These are phyloP conservation scores for Arabidopsis lyrata DNA, from an alignment of 441 rosid genomes.

Conservation along the genomic window DNA sequence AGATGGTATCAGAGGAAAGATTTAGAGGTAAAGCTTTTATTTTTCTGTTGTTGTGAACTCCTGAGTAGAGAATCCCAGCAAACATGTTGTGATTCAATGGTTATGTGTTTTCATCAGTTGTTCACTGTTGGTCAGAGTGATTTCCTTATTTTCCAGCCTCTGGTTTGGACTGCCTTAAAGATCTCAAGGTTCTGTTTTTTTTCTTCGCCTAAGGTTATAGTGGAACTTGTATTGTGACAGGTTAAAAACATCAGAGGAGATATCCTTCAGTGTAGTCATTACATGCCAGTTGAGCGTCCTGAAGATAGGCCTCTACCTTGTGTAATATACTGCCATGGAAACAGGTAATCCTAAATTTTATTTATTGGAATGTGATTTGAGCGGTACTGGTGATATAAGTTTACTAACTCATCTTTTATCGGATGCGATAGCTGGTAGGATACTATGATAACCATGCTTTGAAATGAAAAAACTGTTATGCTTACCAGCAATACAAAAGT, in stretches of 20 bases:
- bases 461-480: slow-evolving; percentile 16
- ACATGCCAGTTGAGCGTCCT: slow-evolving; percentile 75
- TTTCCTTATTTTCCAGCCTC: slow-evolving; percentile 2
- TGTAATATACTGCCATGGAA: slow-evolving; percentile 96
- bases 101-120: background rate
- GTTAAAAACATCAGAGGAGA: slow-evolving; percentile 80
- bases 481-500: background rate
- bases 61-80: background rate
- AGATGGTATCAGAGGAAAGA: slow-evolving; percentile 94
- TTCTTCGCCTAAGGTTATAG: slow-evolving; percentile 33
- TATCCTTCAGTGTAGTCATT: slow-evolving; percentile 88
- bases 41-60: background rate
- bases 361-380: slow-evolving; percentile 1
- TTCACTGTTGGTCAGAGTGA: background rate
- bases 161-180: slow-evolving; percentile 2
- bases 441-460: background rate
- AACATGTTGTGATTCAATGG: background rate
- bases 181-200: slow-evolving; percentile 49
- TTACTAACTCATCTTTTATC: background rate
- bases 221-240: slow-evolving; percentile 54
- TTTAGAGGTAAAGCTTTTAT: slow-evolving; percentile 71
- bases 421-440: slow-evolving; percentile 1
- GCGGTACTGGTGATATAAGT: background rate
- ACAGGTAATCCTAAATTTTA: slow-evolving; percentile 65
- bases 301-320: slow-evolving; percentile 89